These are phyloP conservation scores for Raphidocelis subcapitata DNA, from an alignment of 139 green algal species.

Conservation along the genomic window DNA sequence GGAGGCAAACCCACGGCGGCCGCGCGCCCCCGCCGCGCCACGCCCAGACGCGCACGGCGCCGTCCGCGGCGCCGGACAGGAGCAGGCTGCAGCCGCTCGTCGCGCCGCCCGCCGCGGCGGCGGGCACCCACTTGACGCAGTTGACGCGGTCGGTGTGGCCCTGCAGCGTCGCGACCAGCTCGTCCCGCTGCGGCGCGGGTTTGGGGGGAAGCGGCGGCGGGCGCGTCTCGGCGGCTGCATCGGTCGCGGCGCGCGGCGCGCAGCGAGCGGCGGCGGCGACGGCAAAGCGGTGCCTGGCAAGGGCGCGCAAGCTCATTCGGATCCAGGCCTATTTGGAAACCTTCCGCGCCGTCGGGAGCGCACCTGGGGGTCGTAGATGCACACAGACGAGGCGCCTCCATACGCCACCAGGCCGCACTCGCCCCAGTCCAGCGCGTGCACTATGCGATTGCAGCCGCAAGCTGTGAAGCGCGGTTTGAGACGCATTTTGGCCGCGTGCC, in stretches of 20 bases:
- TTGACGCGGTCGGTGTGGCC: slow-evolving; percentile 76
- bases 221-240: not conserved
- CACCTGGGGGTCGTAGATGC: slow-evolving; percentile 72
- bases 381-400: slow-evolving; percentile 56
- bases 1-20: slow-evolving; percentile 39
- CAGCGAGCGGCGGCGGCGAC: not conserved
- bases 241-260: too few species aligned
- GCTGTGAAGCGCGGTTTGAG: slow-evolving; percentile 37
- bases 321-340: too few species aligned
- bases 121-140: slow-evolving; percentile 73
- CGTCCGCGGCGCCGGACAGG: slow-evolving; percentile 59
- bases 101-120: slow-evolving; percentile 25
- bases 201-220: not conserved
- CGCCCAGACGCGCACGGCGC: slow-evolving; percentile 61
- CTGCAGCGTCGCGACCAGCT: slow-evolving; percentile 56
- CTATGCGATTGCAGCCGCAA: slow-evolving; percentile 70
- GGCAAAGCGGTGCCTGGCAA: not conserved
- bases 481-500: not conserved
- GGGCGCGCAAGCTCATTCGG: not conserved
- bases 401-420: slow-evolving; percentile 65
- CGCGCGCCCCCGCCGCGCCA: slow-evolving; percentile 1
- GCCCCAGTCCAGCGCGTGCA: slow-evolving; percentile 66
- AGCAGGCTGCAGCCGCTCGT: slow-evolving; percentile 28
- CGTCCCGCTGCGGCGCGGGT: slow-evolving; percentile 37
- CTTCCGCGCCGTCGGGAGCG: not conserved